Conservation (phyloP, 441 rosid genomes). For the Adansonia gregorii region DNA sequence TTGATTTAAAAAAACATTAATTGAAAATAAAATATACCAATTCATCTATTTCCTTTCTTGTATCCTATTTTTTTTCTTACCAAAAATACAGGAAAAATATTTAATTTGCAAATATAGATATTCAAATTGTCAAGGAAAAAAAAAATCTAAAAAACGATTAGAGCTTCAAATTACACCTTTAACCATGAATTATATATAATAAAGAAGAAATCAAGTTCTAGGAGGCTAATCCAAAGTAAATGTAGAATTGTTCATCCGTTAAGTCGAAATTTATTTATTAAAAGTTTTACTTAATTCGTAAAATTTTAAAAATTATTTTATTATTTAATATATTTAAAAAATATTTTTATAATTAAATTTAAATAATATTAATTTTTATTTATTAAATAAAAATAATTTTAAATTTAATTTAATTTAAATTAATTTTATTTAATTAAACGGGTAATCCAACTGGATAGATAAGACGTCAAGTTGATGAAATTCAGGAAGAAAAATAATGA, state of each 20-base stretch:
- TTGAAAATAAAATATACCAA: neutral
- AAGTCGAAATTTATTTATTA: no score
- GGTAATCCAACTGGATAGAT: no score
- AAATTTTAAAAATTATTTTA: no score
- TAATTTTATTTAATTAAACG: no score
- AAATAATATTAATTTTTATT: no score
- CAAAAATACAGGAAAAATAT: neutral
- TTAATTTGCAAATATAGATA: neutral
- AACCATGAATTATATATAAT: neutral
- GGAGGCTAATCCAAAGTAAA: neutral
- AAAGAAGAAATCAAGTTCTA: neutral
- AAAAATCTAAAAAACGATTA: neutral
- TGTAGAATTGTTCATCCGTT: no score
- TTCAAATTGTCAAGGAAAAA: neutral
- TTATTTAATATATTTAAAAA: no score
- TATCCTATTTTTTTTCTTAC: neutral
- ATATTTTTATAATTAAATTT: no score
- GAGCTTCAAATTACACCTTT: neutral
- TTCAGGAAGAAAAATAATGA: neutral
- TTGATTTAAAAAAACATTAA: neutral
- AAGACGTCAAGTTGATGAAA: neutral
- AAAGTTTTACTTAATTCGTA: no score
- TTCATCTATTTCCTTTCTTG: neutral
- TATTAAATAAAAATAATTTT: no score
- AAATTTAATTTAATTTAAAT: no score